Conservation (phyloP, 1,139 yeast genomes). For the Pichia sp. region DNA sequence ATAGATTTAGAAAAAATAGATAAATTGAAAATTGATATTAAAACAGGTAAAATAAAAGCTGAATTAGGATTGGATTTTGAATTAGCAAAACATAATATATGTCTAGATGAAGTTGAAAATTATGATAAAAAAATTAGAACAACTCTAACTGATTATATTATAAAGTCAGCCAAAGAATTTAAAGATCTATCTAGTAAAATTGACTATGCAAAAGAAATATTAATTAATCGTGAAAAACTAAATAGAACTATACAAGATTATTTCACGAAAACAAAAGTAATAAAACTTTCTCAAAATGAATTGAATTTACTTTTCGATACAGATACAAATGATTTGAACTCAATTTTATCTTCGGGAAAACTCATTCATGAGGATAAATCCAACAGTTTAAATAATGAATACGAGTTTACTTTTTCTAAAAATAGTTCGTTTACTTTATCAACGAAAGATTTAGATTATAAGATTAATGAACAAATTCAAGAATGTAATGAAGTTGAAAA, state of each 20-base stretch:
- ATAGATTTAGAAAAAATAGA: slow-evolving; percentile 16
- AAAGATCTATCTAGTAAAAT: slow-evolving; percentile 17
- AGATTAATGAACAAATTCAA: slow-evolving; percentile 22
- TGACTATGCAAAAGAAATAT: slow-evolving; percentile 19
- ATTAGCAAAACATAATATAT: slow-evolving; percentile 13
- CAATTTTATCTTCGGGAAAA: slow-evolving; percentile 23
- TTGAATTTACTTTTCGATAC: slow-evolving; percentile 24
- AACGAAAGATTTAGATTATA: slow-evolving; percentile 19
- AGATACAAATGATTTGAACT: slow-evolving; percentile 20
- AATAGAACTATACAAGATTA: slow-evolving; percentile 22
- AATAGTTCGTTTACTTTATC: slow-evolving; percentile 20
- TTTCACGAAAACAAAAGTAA: slow-evolving; percentile 18
- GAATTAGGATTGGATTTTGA: slow-evolving; percentile 20
- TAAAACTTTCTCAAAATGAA: slow-evolving; percentile 23
- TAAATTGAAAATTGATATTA: slow-evolving; percentile 16
- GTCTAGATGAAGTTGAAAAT: slow-evolving; percentile 14
- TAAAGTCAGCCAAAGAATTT: slow-evolving; percentile 19
- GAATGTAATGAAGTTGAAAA: slow-evolving; percentile 24
- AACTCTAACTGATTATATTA: slow-evolving; percentile 19
- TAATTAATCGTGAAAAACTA: slow-evolving; percentile 21
- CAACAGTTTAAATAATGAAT: slow-evolving; percentile 16
- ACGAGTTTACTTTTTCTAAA: slow-evolving; percentile 21
- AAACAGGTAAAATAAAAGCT: slow-evolving; percentile 15
- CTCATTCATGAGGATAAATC: slow-evolving; percentile 16
- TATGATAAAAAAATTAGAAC: slow-evolving; percentile 19